A percentile compares a stretch with the other conserved stretches of the same genome.
Conservation (phyloP, 805 yeast species). For the Candida gorgasii region DNA sequence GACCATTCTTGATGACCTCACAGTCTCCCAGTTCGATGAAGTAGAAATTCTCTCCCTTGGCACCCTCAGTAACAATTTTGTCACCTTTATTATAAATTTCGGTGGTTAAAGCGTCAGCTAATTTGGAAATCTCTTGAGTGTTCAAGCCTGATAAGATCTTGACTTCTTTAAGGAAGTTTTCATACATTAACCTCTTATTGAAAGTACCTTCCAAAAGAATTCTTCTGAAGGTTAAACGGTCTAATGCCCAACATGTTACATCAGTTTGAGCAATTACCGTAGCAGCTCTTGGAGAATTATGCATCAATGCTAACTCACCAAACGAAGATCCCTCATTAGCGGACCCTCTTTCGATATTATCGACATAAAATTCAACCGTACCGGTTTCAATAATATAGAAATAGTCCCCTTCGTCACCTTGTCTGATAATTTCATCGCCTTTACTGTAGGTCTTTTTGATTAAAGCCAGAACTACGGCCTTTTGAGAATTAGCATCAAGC, state of each 20-base stretch:
- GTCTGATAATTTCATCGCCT: constrained; percentile 71
- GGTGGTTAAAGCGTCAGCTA: constrained; percentile 92
- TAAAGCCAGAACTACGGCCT: constrained; percentile 80
- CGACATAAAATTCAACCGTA: constrained; percentile 74
- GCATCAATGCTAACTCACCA: constrained; percentile 97
- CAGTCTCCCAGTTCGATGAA: constrained; percentile 75
- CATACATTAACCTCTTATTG: constrained; percentile 87
- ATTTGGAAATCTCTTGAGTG: constrained; percentile 79
- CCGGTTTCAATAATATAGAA: constrained; percentile 88
- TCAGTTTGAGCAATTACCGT: constrained; percentile 80
- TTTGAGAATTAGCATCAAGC: constrained; percentile 74
- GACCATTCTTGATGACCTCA: constrained; percentile 57
- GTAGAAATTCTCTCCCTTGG: constrained; percentile 49
- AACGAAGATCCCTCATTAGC: constrained; percentile 88
- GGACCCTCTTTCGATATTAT: constrained; percentile 67
- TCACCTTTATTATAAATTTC: constrained; percentile 70
- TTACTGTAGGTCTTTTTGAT: constrained; percentile 64
- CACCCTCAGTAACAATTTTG: constrained; percentile 83
- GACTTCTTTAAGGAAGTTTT: constrained; percentile 81
- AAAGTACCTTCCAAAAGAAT: constrained; percentile 89
- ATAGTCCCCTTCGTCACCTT: constrained; percentile 94
- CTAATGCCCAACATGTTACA: constrained; percentile 81
- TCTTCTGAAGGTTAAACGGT: constrained; percentile 88
- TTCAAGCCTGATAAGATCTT: constrained; percentile 75
- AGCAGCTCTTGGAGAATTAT: constrained; percentile 97